Evolutionary conservation across 495 filamentous ascomycete genomes (phyloP).

Genomic region (Xylaria acuta): DNA sequence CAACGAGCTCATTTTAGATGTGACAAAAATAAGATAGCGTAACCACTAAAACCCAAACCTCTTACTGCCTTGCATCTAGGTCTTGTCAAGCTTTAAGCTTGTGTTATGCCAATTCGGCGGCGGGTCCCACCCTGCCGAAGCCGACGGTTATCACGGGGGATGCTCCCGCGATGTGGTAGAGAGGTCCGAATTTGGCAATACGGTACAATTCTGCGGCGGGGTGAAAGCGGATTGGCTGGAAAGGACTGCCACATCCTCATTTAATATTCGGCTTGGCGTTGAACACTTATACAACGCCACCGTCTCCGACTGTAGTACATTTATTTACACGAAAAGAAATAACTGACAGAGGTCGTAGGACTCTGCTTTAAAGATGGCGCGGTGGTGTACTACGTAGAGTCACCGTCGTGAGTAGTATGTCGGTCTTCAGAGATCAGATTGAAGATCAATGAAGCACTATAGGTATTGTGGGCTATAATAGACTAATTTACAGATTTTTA

Average conservation of each 20-base stretch:
- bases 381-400: neutral
- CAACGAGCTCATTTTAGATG: neutral
- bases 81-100: neutral
- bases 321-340: neutral
- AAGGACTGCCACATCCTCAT: neutral
- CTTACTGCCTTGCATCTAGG: neutral
- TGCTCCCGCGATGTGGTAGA: constrained; percentile 1
- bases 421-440: neutral
- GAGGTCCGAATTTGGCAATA: constrained; percentile 1
- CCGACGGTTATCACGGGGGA: neutral
- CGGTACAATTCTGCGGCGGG: neutral
- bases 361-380: neutral
- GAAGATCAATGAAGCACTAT: neutral
- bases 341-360: neutral
- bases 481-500: neutral
- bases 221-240: constrained; percentile 4
- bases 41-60: too few species aligned
- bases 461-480: neutral
- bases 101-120: neutral
- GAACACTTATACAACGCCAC: neutral
- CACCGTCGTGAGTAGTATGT: neutral
- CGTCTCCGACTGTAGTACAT: neutral
- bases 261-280: neutral
- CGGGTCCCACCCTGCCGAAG: neutral
- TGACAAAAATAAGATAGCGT: neutral